Evolutionary conservation across 139 green algal species (phyloP), one percentile per base, ranked within the genome.

Genomic region (Volvox reticuliferus): DNA sequence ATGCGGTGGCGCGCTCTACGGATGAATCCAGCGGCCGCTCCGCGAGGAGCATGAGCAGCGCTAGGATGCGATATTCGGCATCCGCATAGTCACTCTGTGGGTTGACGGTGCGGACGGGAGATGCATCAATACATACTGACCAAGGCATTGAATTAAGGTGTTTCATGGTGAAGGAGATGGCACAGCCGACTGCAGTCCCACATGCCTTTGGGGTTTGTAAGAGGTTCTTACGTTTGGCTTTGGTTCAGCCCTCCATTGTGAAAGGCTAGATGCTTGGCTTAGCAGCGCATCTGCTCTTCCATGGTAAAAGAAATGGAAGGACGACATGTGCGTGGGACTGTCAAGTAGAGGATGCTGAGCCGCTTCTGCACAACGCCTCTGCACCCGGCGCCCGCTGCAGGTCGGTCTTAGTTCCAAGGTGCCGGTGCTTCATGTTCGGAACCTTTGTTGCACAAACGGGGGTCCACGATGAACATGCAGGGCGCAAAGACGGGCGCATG

Each of bases 31-130:
- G 73, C 5, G 86, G 86, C 50, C 73, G 28, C 30, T 32, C 50
- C 6, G 86, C 44, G 0, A 90, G 50, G 14, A 17, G 44, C 1
- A 83, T 83, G 50, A 90, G 86, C 20, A 90, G 86, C 21, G 73
- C 30, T 24, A 77, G 50, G 71, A 90, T 90, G 69, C 86, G 86
- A 0, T 73, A 50, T 17, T 75, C 86, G 1, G 69, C 44, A 9
- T 90, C 86, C 12, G 32, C 12, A 32, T 90, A 90, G 71, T 83
- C 71, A n/a, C 73, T 55, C 86, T 90, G 86, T 20, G 13, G 69
- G 37, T 20, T 32, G 22, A 28, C 19, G 67, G 24, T 6, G 26
- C 13, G 33, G 19, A 82, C 2, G 35, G 35, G 17, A 20, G 36
- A 28, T 68, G 36, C 2, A 14, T 28, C 21, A 36, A 62, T 5